These are phyloP conservation scores for Didymella sp. DNA, from an alignment of 2,329 filamentous ascomycete genomes.

Conservation along the genomic window DNA sequence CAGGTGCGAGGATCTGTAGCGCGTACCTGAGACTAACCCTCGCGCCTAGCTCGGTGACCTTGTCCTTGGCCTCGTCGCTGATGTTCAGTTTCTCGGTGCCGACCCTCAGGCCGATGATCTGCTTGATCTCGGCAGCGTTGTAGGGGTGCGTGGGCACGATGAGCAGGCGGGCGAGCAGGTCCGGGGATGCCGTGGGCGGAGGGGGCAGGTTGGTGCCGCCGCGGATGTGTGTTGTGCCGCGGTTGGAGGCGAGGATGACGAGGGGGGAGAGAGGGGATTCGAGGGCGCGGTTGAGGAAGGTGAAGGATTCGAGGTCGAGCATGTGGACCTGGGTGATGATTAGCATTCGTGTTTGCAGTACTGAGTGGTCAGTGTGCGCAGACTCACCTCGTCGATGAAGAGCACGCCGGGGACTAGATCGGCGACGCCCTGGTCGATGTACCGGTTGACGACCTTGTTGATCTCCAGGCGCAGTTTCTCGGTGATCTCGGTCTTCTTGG, in stretches of 20 bases:
- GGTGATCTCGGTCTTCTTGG: slow-evolving; percentile 98
- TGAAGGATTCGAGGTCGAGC: slow-evolving; percentile 99
- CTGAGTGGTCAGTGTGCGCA: slow-evolving; percentile 25
- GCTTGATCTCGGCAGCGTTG: slow-evolving; percentile 85
- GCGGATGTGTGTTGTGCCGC: slow-evolving; percentile 90
- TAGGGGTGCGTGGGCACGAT: slow-evolving; percentile 96
- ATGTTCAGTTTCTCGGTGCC: slow-evolving; percentile 82
- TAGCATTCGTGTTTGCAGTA: neutral
- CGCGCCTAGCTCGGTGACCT: slow-evolving; percentile 84
- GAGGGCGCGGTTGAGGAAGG: slow-evolving; percentile 96
- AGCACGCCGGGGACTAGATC: slow-evolving; percentile 97
- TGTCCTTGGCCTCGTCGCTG: slow-evolving; percentile 82
- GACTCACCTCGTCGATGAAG: slow-evolving; percentile 92
- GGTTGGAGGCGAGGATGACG: slow-evolving; percentile 96
- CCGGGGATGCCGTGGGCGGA: slow-evolving; percentile 93
- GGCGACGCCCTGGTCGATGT: slow-evolving; percentile 97
- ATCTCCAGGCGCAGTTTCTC: slow-evolving; percentile 96
- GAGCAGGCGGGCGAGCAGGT: slow-evolving; percentile 90
- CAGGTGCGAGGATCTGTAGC: slow-evolving; percentile 86
- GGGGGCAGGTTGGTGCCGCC: slow-evolving; percentile 70
- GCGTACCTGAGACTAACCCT: slow-evolving; percentile 92
- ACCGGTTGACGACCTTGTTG: slow-evolving; percentile 99
- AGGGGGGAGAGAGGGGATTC: slow-evolving; percentile 95
- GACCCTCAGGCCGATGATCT: slow-evolving; percentile 85
- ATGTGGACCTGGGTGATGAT: slow-evolving; percentile 79